Percentiles rank a stretch among this genome's conserved stretches.
These are phyloP conservation scores for Cytospora leucostoma DNA, from an alignment of 2,329 filamentous ascomycete species.

Conservation along the genomic window DNA sequence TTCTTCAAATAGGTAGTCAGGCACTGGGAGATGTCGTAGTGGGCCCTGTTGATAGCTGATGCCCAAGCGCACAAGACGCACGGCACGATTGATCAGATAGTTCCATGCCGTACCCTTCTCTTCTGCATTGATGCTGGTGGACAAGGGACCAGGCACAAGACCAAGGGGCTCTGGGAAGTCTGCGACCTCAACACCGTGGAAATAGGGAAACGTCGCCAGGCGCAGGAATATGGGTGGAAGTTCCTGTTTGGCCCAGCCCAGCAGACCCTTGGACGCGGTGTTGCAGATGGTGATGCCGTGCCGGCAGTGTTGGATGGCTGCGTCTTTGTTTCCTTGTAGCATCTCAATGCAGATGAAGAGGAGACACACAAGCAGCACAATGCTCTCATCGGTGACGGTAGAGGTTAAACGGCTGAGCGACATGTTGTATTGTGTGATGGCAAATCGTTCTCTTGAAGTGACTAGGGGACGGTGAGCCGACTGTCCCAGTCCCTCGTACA, in stretches of 20 bases:
- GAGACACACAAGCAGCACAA: constrained; percentile 48
- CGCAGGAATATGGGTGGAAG: constrained; percentile 49
- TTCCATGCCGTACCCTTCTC: constrained; percentile 13
- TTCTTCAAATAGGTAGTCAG: constrained; percentile 16
- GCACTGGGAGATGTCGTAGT: constrained; percentile 3
- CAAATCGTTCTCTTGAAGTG: constrained; percentile 38
- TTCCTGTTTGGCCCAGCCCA: constrained; percentile 35
- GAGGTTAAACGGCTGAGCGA: constrained; percentile 47
- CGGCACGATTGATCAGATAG: constrained; percentile 17
- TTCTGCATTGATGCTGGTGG: background rate
- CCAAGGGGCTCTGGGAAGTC: constrained; percentile 21
- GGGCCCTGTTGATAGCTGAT: constrained; percentile 19
- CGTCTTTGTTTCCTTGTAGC: constrained; percentile 44
- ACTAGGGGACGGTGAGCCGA: constrained; percentile 30
- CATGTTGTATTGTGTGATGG: constrained; percentile 50
- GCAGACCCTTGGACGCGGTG: constrained; percentile 15
- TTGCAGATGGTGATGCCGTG: constrained; percentile 32
- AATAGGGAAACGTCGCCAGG: constrained; percentile 44
- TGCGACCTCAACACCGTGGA: constrained; percentile 16
- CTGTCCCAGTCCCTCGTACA: constrained; percentile 43
- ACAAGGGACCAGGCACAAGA: constrained; percentile 1
- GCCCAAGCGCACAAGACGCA: constrained; percentile 22
- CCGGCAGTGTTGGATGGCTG: constrained; percentile 41
- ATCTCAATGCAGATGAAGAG: constrained; percentile 54
- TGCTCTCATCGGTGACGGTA: constrained; percentile 37